Conservation (phyloP, 1,139 yeast genomes). For the Lodderomyces metapsilosis region DNA sequence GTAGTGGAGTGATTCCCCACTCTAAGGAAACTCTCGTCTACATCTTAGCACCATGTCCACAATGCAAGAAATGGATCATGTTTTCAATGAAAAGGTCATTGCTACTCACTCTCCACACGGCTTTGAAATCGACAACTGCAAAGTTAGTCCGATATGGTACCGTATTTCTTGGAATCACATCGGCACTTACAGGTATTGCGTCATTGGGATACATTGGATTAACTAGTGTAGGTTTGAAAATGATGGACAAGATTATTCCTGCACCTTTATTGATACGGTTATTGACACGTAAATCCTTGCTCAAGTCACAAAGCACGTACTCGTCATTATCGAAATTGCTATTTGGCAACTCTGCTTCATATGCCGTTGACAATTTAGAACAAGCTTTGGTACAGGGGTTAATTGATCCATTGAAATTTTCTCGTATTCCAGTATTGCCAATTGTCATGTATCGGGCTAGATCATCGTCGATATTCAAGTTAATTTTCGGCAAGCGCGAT, state of each 20-base stretch:
- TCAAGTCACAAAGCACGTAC: slow-evolving; percentile 10
- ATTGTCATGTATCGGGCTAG: slow-evolving; percentile 41
- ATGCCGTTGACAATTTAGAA: slow-evolving; percentile 31
- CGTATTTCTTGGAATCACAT: slow-evolving; percentile 35
- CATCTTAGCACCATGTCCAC: slow-evolving; percentile 41
- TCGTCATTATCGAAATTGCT: slow-evolving; percentile 20
- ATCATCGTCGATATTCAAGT: slow-evolving; percentile 32
- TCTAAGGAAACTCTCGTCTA: slow-evolving; percentile 13
- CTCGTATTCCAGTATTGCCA: slow-evolving; percentile 43
- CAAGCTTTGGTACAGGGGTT: slow-evolving; percentile 34
- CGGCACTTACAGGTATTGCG: slow-evolving; percentile 43
- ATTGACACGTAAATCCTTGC: slow-evolving; percentile 19
- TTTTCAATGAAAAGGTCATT: slow-evolving; percentile 35
- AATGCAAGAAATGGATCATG: slow-evolving; percentile 39
- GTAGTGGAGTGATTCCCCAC: background rate
- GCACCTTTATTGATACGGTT: slow-evolving; percentile 31
- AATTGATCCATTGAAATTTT: slow-evolving; percentile 40
- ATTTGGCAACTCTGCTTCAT: slow-evolving; percentile 19
- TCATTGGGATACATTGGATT: slow-evolving; percentile 44
- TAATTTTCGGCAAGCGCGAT: slow-evolving; percentile 23
- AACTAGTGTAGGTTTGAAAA: slow-evolving; percentile 40
- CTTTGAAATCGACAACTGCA: slow-evolving; percentile 21
- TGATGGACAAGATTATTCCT: slow-evolving; percentile 40
- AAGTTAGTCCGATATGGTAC: slow-evolving; percentile 32
- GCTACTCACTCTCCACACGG: slow-evolving; percentile 23